Evolutionary conservation across 2,329 filamentous ascomycete genomes (phyloP).

Genomic region (Bipolaris gigantea): DNA sequence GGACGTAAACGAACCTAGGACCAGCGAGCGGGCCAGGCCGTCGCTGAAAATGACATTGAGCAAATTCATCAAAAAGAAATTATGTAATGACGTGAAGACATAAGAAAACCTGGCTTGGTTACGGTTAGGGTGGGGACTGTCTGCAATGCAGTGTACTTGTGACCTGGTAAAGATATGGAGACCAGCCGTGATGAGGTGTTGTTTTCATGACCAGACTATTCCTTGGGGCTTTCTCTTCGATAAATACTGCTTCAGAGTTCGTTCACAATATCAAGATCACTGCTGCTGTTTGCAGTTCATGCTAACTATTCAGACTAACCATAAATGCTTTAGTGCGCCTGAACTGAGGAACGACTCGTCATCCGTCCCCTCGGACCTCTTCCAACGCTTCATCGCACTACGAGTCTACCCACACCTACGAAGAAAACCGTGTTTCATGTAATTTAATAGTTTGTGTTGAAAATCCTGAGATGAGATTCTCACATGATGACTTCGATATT

Average conservation of each 20-base stretch:
- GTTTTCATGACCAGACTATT: too few species aligned
- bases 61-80: conserved; percentile 37
- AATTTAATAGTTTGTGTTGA: not conserved
- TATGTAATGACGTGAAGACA: conserved; percentile 15
- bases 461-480: not conserved
- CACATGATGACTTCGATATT: not conserved
- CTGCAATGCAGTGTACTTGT: too few species aligned
- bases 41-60: conserved; percentile 40
- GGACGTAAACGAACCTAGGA: conserved; percentile 60
- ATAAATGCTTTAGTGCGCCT: not conserved
- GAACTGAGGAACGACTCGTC: not conserved
- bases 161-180: too few species aligned
- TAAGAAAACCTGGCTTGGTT: too few species aligned
- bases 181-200: too few species aligned
- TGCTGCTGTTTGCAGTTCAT: too few species aligned
- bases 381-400: not conserved
- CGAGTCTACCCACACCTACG: not conserved
- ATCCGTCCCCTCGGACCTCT: not conserved
- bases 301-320: not conserved
- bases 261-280: too few species aligned
- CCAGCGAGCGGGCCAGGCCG: conserved; percentile 69
- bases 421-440: not conserved
- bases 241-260: too few species aligned
- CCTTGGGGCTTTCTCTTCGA: too few species aligned
- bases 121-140: too few species aligned